phyloP scores from a whole-genome alignment of 176 grass and related monocot genomes.

The Elymus sibiricus region DNA sequence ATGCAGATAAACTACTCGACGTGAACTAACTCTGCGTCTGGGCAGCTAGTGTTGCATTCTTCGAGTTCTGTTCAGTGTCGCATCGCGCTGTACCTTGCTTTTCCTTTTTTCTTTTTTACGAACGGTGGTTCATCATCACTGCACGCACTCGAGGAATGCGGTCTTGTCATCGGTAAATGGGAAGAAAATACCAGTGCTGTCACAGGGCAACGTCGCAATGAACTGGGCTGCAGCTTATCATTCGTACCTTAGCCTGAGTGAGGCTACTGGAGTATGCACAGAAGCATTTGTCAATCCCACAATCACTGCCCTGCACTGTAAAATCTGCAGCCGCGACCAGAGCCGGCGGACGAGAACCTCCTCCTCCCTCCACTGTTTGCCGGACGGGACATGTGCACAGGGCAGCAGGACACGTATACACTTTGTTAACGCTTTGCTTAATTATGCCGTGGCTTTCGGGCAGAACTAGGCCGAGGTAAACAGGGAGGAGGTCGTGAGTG shows the following conservation, averaged over 20 bases:
- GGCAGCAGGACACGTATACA: too few relatives aligned
- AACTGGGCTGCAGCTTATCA: background rate
- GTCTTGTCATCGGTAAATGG: conserved; percentile 33
- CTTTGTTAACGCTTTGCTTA: background rate
- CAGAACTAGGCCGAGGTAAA: background rate
- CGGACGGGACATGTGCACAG: too few relatives aligned
- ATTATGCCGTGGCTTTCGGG: background rate
- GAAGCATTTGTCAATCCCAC: background rate
- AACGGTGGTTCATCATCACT: background rate
- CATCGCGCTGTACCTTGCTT: too few relatives aligned
- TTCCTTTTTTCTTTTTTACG: too few relatives aligned
- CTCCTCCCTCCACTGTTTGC: too few relatives aligned
- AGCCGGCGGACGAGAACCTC: background rate
- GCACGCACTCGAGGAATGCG: conserved; percentile 18
- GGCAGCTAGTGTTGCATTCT: too few relatives aligned
- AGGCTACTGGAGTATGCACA: background rate
- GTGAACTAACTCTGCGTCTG: background rate
- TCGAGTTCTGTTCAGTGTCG: too few relatives aligned
- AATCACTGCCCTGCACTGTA: background rate
- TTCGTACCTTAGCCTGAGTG: background rate
- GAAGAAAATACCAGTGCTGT: background rate
- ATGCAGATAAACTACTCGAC: too few relatives aligned
- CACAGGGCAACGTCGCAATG: background rate
- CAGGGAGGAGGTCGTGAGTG: too few relatives aligned
- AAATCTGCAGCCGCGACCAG: background rate